Base-by-base conservation (phyloP, 768 basidiomycete genomes). In the Lanmaoa pseudosensibilis region DNA sequence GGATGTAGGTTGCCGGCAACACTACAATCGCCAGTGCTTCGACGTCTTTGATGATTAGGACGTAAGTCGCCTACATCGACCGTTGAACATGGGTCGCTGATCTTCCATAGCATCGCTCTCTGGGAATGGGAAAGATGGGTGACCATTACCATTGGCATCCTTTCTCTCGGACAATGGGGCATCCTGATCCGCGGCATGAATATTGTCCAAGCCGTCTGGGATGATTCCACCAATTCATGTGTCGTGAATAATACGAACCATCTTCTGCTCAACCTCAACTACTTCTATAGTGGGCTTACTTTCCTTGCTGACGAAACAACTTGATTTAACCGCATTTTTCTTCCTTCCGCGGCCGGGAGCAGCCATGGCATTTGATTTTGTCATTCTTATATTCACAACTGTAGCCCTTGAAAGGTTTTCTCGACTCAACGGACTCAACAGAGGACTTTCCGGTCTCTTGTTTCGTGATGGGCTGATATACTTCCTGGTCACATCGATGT, bases 381-480 rank as follows among this genome's bases (percentile, higher is more conserved):
- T 80, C 38, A 84, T 88, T 57, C 73, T 87, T 23, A 61, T 77
- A 13, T 79, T 83, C 59, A 86, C 84, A 1, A 75, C 81, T 12
- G 59, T 82, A 25, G 81, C 83, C 1, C 75, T 88, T 30, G 73
- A 79, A 44, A 75, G 74, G 56, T 65, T 58, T 50, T 63, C 62
- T 25, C 76, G 78, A 39, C 81, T 80, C 61, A 85, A 82, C 5
- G 82, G 78, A 56, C 81, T 80, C 61, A 85, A 82, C 5, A 82
- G 78, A 56, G 65, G 65, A 32, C 75, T 90, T n/a, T 87, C 86
- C 79, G 78, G 80, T 61, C 70, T 90, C 46, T 80, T 90, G 49
- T 87, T 88, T 72, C 77, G 80, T n/a, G 87, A 89, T 62, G 88
- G 88, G 19, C 73, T 90, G 44, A 81, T 87, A 7, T 88, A 84